Percentiles rank a stretch among this genome's conserved stretches.
phyloP scores from a whole-genome alignment of 2,329 filamentous ascomycete species.

The Aspergillus transmontanensis region DNA sequence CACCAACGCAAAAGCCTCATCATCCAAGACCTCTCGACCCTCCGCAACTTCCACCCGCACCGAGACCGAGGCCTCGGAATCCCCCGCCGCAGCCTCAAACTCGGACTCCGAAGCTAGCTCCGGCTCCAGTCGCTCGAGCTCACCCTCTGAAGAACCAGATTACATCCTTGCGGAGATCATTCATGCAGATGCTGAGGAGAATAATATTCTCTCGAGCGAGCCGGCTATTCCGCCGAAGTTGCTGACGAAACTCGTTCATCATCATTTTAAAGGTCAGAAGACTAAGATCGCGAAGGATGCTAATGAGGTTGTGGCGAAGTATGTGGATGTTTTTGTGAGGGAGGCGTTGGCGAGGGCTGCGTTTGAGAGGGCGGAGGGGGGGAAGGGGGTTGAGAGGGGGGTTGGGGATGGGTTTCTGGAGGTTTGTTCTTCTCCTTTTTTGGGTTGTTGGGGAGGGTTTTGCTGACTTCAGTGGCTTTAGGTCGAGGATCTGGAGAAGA shows the following conservation, averaged over 20 bases:
- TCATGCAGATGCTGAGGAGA: conserved; percentile 22
- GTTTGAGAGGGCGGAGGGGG: conserved; percentile 62
- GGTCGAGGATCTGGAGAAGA: conserved; percentile 87
- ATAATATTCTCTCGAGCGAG: conserved; percentile 37
- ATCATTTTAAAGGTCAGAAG: conserved; percentile 71
- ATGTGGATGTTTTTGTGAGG: conserved; percentile 87
- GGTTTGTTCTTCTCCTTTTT: conserved; percentile 51
- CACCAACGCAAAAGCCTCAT: conserved; percentile 5
- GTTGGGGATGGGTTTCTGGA: conserved; percentile 67
- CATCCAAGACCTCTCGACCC: conserved; percentile 12
- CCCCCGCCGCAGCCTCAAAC: conserved; percentile 14
- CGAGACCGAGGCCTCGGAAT: conserved; percentile 3
- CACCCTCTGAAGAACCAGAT: conserved; percentile 44
- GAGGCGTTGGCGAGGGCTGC: conserved; percentile 82
- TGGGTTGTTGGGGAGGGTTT: not conserved
- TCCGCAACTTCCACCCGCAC: not conserved
- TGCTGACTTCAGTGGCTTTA: conserved; percentile 38
- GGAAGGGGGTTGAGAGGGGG: conserved; percentile 29
- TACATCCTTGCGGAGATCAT: conserved; percentile 52
- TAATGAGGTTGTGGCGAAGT: conserved; percentile 75
- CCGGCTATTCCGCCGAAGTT: conserved; percentile 70
- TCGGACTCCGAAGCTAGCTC: conserved; percentile 8
- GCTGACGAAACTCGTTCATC: conserved; percentile 74
- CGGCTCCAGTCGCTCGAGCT: conserved; percentile 25
- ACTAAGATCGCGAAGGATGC: conserved; percentile 78